phyloP scores from a whole-genome alignment of 1,139 yeast species.

The Hemisphaericaspora lyxosophila region DNA sequence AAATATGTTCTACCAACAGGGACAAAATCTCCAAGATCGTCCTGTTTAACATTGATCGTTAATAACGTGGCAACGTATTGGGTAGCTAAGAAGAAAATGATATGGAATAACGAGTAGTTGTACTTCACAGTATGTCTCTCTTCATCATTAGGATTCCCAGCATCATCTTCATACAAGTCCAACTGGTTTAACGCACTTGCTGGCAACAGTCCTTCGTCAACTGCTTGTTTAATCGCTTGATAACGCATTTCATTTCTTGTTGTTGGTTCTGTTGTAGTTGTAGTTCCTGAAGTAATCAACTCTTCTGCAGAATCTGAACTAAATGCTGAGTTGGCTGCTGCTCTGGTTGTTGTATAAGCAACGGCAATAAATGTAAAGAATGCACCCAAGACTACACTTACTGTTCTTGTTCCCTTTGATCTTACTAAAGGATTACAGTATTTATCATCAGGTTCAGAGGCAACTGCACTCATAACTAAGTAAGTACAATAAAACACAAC shows the following conservation, averaged over 20 bases:
- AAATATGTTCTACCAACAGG: conserved; percentile 98
- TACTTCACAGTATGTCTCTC: conserved; percentile 72
- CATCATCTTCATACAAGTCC: conserved; percentile 55
- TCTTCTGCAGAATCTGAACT: conserved; percentile 19
- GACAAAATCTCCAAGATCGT: conserved; percentile 82
- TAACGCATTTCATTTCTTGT: conserved; percentile 74
- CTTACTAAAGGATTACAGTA: conserved; percentile 88
- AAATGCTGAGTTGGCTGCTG: conserved; percentile 80
- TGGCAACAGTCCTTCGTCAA: conserved; percentile 91
- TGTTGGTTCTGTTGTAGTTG: conserved; percentile 51
- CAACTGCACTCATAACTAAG: conserved; percentile 87
- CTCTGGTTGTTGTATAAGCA: conserved; percentile 96
- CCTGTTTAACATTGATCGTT: conserved; percentile 87
- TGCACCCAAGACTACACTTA: conserved; percentile 87
- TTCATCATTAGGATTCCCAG: conserved; percentile 45
- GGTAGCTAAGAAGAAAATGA: conserved; percentile 91
- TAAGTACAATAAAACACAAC: conserved; percentile 93
- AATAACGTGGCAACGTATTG: conserved; percentile 94
- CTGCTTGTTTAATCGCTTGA: conserved; percentile 90
- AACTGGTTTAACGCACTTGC: conserved; percentile 81
- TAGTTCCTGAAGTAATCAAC: conserved; percentile 1
- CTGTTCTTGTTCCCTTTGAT: conserved; percentile 86
- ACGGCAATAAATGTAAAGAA: conserved; percentile 91
- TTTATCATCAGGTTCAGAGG: conserved; percentile 94
- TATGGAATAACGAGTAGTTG: conserved; percentile 84